Conservation (phyloP, 2,329 filamentous ascomycete species). For the Pseudovirgaria hyperparasitica region DNA sequence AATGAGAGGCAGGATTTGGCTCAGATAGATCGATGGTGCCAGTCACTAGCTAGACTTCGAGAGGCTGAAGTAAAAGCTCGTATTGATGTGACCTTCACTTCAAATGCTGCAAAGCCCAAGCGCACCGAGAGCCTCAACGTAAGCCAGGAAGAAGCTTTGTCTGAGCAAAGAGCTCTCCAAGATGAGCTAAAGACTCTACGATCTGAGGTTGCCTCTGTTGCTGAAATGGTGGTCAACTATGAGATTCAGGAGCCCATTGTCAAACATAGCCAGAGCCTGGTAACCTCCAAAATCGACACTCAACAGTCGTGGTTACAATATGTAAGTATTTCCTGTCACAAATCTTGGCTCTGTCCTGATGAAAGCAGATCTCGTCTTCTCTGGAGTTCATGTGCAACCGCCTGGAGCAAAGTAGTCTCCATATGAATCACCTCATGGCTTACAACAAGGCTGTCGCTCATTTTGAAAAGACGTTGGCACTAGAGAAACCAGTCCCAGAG, state of each 20-base stretch:
- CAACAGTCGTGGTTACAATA: conserved; percentile 30
- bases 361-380: conserved; percentile 20
- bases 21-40: conserved; percentile 43
- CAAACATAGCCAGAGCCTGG: conserved; percentile 21
- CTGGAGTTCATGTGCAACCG: conserved; percentile 29
- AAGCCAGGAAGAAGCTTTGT: conserved; percentile 31
- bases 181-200: conserved; percentile 58
- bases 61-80: conserved; percentile 28
- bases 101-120: conserved; percentile 12
- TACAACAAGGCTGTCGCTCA: conserved; percentile 20
- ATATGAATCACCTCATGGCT: conserved; percentile 14
- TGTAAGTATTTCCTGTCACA: conserved; percentile 12
- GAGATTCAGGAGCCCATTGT: conserved; percentile 52
- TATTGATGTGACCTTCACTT: conserved; percentile 42
- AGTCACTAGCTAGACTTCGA: conserved; percentile 27
- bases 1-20: conserved; percentile 40
- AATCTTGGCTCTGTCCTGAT: conserved; percentile 6
- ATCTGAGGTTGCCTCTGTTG: conserved; percentile 54
- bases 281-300: conserved; percentile 20
- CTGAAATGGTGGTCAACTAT: conserved; percentile 58
- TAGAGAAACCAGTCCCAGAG: conserved; percentile 12
- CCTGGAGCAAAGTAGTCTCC: conserved; percentile 14
- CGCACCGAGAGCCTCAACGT: conserved; percentile 5
- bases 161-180: conserved; percentile 41
- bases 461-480: conserved; percentile 12